Conservation (phyloP, 208 protist genomes). For the Leishmania major region DNA sequence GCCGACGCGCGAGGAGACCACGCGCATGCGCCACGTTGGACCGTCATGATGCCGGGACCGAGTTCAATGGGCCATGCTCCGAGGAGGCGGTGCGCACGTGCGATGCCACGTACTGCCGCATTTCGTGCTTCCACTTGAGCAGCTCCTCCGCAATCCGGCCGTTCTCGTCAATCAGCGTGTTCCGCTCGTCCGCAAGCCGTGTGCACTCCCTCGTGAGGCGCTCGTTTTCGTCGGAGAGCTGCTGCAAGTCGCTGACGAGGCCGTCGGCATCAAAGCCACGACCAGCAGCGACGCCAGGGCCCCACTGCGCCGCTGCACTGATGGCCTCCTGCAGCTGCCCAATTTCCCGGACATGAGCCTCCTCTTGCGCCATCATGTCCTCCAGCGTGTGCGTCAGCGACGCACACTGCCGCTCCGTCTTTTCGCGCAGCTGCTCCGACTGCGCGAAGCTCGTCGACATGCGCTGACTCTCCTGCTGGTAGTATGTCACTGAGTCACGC, state of each 20-base stretch:
- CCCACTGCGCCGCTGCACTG: constrained; percentile 6
- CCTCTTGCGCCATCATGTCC: constrained; percentile 51
- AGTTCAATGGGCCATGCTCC: constrained; percentile 3
- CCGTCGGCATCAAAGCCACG: constrained; percentile 4
- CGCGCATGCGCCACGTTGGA: neutral
- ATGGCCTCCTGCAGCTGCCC: constrained; percentile 33
- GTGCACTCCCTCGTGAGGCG: constrained; percentile 52
- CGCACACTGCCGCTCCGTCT: constrained; percentile 37
- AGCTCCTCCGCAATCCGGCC: constrained; percentile 52
- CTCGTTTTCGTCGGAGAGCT: constrained; percentile 54
- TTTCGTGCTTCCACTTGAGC: constrained; percentile 58
- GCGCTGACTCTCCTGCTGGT: constrained; percentile 33
- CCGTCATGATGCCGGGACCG: neutral
- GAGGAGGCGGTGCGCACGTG: constrained; percentile 25
- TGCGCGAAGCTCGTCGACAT: constrained; percentile 20
- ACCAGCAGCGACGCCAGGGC: constrained; percentile 1
- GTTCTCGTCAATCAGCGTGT: constrained; percentile 53
- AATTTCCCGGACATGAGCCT: constrained; percentile 34
- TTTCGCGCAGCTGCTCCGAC: constrained; percentile 36
- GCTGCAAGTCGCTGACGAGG: constrained; percentile 34
- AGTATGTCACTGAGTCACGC: constrained; percentile 29
- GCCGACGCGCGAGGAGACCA: neutral
- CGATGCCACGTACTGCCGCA: constrained; percentile 37
- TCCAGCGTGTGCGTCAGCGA: constrained; percentile 44
- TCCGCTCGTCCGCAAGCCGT: constrained; percentile 46